Evolutionary conservation across 305 asterid genomes (phyloP).

Genomic region (Withania somnifera): DNA sequence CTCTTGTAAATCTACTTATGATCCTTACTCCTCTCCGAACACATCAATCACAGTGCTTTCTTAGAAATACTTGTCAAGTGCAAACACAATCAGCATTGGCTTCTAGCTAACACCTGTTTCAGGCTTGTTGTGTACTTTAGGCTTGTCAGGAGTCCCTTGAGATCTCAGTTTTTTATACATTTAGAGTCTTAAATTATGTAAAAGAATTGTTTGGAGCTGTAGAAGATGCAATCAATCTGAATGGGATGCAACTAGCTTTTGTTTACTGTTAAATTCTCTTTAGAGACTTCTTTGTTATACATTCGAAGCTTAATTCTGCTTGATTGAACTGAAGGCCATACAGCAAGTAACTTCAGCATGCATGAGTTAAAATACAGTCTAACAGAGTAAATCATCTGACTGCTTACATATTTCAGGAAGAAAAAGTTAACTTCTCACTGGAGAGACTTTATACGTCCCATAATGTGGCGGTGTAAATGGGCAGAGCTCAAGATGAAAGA

Average conservation of each 20-base stretch:
- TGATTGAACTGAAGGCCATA: background rate
- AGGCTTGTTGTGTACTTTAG: background rate
- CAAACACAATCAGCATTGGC: background rate
- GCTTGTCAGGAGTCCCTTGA: background rate
- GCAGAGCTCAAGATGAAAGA: slow-evolving; percentile 65
- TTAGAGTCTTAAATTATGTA: background rate
- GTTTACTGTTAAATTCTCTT: background rate
- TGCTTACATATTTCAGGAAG: slow-evolving; percentile 43
- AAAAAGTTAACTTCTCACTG: slow-evolving; percentile 69
- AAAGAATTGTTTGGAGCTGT: background rate
- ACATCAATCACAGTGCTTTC: background rate
- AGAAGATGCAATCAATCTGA: background rate
- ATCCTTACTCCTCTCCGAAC: background rate
- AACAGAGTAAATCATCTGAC: background rate
- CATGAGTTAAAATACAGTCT: background rate
- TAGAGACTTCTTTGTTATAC: background rate
- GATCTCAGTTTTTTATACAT: background rate
- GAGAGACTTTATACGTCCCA: slow-evolving; percentile 69
- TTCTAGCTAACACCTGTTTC: background rate
- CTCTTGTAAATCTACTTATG: background rate
- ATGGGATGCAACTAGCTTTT: background rate
- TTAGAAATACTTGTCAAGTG: background rate
- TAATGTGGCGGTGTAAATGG: slow-evolving; percentile 98
- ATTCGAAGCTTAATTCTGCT: background rate
- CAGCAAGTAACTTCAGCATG: background rate